Percentiles rank a stretch among this genome's conserved stretches.
Evolutionary conservation across 371 early-diverging fungal species (phyloP).

Genomic region (Rhizopus sp.): DNA sequence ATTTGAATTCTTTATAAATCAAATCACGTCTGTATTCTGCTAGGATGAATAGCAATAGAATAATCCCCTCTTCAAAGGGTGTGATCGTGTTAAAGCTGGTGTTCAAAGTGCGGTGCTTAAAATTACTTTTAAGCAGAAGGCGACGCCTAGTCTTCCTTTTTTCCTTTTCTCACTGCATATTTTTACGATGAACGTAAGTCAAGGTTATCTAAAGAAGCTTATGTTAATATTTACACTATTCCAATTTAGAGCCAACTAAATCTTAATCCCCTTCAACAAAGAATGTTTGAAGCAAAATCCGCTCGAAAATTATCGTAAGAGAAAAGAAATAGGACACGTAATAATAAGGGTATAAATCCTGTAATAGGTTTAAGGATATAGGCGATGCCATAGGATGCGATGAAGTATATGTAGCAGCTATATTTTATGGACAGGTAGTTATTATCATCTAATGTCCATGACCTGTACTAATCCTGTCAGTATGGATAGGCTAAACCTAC

Average conservation of each 20-base stretch:
- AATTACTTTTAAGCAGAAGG: too few relatives aligned
- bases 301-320: slow-evolving; percentile 37
- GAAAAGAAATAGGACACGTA: not conserved
- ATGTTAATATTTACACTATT: too few relatives aligned
- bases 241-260: not conserved
- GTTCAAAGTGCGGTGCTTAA: too few relatives aligned
- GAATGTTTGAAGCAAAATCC: slow-evolving; percentile 46
- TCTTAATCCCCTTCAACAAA: slow-evolving; percentile 32
- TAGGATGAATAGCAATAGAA: too few relatives aligned
- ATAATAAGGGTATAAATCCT: not conserved
- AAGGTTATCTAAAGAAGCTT: too few relatives aligned
- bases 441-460: not conserved
- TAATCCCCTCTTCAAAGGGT: too few relatives aligned
- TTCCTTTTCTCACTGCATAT: too few relatives aligned
- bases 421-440: slow-evolving; percentile 71
- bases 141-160: too few relatives aligned
- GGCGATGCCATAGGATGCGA: slow-evolving; percentile 56
- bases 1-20: too few relatives aligned
- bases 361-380: slow-evolving; percentile 60
- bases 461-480: not conserved
- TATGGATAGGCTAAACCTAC: slow-evolving; percentile 51
- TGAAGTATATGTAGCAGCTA: slow-evolving; percentile 70
- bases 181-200: too few relatives aligned
- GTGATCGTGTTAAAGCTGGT: too few relatives aligned
- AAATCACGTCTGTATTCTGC: too few relatives aligned